These are phyloP conservation scores for Suillus occidentalis DNA, from an alignment of 768 basidiomycete genomes.

Conservation along the genomic window DNA sequence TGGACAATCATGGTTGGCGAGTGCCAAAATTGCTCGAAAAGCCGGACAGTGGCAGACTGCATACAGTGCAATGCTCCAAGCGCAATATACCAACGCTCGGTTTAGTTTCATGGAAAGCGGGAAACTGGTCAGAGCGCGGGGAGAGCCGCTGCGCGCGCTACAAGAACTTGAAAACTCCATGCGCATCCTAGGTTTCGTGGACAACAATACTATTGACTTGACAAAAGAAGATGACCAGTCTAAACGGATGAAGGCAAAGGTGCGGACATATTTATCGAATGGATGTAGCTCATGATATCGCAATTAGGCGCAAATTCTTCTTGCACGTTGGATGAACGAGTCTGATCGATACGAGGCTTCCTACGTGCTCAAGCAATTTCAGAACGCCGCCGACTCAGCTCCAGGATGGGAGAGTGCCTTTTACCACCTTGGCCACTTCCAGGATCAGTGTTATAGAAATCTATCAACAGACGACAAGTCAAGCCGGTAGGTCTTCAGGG, in stretches of 20 bases:
- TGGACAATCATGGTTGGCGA: slow-evolving; percentile 85
- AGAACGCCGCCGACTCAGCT: slow-evolving; percentile 47
- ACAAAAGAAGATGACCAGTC: slow-evolving; percentile 51
- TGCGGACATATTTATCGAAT: slow-evolving; percentile 23
- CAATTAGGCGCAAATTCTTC: slow-evolving; percentile 69
- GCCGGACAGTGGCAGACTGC: slow-evolving; percentile 95
- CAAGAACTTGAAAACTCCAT: slow-evolving; percentile 82
- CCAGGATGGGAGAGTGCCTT: slow-evolving; percentile 78
- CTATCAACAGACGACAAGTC: slow-evolving; percentile 53
- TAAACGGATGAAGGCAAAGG: slow-evolving; percentile 71
- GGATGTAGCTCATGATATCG: slow-evolving; percentile 4
- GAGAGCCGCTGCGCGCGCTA: slow-evolving; percentile 81
- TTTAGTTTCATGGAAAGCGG: slow-evolving; percentile 90
- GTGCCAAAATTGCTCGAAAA: slow-evolving; percentile 95
- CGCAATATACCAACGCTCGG: slow-evolving; percentile 65
- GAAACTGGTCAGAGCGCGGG: slow-evolving; percentile 77
- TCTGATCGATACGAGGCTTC: slow-evolving; percentile 75
- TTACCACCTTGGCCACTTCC: slow-evolving; percentile 86
- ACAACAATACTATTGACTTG: slow-evolving; percentile 52
- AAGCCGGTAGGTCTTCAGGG: slow-evolving; percentile 37
- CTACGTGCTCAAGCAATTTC: slow-evolving; percentile 60
- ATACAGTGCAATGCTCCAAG: slow-evolving; percentile 93
- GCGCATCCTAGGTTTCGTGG: slow-evolving; percentile 48
- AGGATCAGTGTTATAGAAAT: slow-evolving; percentile 72
- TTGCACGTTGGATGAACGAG: slow-evolving; percentile 92